These are phyloP conservation scores for Eimeria acervulina DNA, from an alignment of 169 alveolate species.

Conservation along the genomic window DNA sequence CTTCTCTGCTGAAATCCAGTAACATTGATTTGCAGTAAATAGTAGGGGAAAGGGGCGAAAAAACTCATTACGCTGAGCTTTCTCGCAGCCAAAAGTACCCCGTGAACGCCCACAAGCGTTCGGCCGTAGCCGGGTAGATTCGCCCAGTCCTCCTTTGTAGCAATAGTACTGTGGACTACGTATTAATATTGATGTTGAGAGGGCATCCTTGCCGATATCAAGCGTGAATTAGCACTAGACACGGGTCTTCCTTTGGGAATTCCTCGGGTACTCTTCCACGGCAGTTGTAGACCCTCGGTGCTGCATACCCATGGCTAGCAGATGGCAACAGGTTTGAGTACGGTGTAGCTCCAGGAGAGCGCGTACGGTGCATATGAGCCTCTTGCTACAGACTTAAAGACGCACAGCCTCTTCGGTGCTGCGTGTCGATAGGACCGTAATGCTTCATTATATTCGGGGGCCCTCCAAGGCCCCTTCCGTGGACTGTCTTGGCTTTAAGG, in stretches of 20 bases:
- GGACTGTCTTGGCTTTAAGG: not conserved
- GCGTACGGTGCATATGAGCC: conserved; percentile 8
- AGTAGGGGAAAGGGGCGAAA: not conserved
- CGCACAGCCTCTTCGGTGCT: conserved; percentile 10
- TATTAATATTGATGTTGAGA: not conserved
- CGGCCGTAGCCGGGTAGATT: not conserved
- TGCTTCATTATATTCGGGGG: not conserved
- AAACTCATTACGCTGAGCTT: not conserved
- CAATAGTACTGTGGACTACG: not conserved
- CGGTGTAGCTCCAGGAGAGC: not conserved
- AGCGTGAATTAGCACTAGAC: not conserved
- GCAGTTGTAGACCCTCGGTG: not conserved
- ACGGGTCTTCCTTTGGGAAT: not conserved
- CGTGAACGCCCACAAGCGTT: not conserved
- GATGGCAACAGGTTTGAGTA: not conserved
- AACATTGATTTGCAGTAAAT: not conserved
- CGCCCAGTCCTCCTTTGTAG: not conserved
- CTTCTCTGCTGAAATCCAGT: not conserved
- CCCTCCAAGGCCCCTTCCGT: conserved; percentile 31
- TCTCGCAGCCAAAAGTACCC: conserved; percentile 14
- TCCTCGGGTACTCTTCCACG: not conserved
- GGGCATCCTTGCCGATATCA: not conserved
- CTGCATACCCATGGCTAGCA: not conserved
- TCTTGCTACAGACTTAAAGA: not conserved
- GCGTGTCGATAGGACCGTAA: not conserved